Evolutionary conservation across 495 filamentous ascomycete species (phyloP), one percentile per base, ranked within the genome.

Genomic region (Hypoxylon intermedium): DNA sequence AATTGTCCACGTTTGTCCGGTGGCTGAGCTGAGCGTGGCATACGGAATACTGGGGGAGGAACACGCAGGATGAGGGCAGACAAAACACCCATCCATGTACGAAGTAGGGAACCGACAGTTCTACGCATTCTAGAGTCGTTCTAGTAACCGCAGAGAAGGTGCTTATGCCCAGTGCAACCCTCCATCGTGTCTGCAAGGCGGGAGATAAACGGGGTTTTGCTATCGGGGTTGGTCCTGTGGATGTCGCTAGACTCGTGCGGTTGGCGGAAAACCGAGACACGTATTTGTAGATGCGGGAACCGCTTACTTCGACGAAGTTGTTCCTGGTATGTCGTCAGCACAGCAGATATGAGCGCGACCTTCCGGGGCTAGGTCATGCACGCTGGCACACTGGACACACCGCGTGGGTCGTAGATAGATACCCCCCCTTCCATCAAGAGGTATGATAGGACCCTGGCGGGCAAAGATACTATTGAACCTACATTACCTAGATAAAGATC

Each of bases 151-250:
- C 53, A 51, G 42, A 63, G 60, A 58, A 63, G 60, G 60, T 63
- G 53, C 43, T 42, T 55, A 53, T 53, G 23, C 9, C 31, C 28
- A 16, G 24, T 64, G 54, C 38, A 58, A 64, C 60, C 60, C 54
- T 58, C 60, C 60, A 58, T 36, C 26, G 59, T 34, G 23, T 41
- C 31, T 24, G 40, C 48, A 59, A 48, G 54, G 53, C 60, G 44
- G 54, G 60, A 59, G 54, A 64, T 54, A 45, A 38, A 50, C 42
- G 60, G 60, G 48, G 53, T 52, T 57, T 47, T 42, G 40, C 59
- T 51, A 59, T 64, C 60, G 60, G 60, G 47, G 51, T 28, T 31
- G 44, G 11, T 50, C 7, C 12, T 43, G 28, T 24, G 21, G 30
- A 49, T 59, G 38, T 49, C 18, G 12, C 28, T 60, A 0, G 45